Percentiles rank a stretch among this genome's conserved stretches.
These are phyloP conservation scores for Nitzschia sp. DNA, from an alignment of 108 stramenopile genomes.

Conservation along the genomic window DNA sequence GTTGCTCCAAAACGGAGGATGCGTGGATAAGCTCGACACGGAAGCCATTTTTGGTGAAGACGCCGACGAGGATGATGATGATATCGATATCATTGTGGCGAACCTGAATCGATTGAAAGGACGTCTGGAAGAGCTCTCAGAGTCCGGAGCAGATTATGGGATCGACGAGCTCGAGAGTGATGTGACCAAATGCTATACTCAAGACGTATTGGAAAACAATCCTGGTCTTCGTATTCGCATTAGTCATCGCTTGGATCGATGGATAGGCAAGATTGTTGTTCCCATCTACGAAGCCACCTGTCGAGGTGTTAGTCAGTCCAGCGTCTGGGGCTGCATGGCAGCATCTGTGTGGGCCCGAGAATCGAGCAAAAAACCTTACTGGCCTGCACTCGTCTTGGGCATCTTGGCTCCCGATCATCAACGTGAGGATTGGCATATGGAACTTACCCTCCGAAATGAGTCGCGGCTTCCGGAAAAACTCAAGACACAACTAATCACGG, in stretches of 20 bases:
- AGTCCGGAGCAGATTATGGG: slow-evolving; percentile 51
- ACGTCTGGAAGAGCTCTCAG: slow-evolving; percentile 11
- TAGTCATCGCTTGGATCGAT: slow-evolving; percentile 61
- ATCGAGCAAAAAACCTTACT: slow-evolving; percentile 85
- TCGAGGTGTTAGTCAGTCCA: slow-evolving; percentile 86
- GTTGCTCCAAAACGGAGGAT: slow-evolving; percentile 65
- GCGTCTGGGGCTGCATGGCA: slow-evolving; percentile 90
- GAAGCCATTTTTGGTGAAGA: slow-evolving; percentile 57
- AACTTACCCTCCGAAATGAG: slow-evolving; percentile 79
- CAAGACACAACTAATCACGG: slow-evolving; percentile 54
- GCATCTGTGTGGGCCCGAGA: slow-evolving; percentile 89
- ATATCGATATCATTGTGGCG: slow-evolving; percentile 35
- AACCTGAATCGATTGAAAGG: slow-evolving; percentile 28
- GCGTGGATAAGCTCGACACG: slow-evolving; percentile 67
- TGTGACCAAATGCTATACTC: slow-evolving; percentile 64
- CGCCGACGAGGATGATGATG: slow-evolving; percentile 30
- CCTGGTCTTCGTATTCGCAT: slow-evolving; percentile 57
- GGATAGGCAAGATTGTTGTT: slow-evolving; percentile 70
- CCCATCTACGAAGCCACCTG: slow-evolving; percentile 77
- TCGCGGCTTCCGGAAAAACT: slow-evolving; percentile 81
- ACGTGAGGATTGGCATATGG: slow-evolving; percentile 81
- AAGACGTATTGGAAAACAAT: slow-evolving; percentile 58
- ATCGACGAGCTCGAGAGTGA: slow-evolving; percentile 65
- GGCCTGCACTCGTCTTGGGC: slow-evolving; percentile 89
- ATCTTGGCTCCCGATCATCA: slow-evolving; percentile 85